Evolutionary conservation across 2,329 filamentous ascomycete species (phyloP), one percentile per base, ranked within the genome.

Genomic region (Epichloe typhina): DNA sequence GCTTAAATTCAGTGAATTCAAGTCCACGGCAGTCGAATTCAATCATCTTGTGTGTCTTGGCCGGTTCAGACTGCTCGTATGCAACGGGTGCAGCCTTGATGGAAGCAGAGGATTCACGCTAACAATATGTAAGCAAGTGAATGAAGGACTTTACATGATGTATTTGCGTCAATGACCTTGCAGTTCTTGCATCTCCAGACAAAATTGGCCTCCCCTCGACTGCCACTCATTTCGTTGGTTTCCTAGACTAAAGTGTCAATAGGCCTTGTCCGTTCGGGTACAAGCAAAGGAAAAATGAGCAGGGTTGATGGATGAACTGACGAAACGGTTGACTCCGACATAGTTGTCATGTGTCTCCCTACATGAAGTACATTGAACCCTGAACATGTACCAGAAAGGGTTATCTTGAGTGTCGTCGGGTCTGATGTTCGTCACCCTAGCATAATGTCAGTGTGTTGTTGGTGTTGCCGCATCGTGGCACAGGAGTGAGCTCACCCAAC

Each of bases 121-220:
- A 56, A 15, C 9, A 23, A 33, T 15, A 5, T 33, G 33, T 26
- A 13, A 49, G 19, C 37, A 15, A 42, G 31, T 17, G 31, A 19
- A 12, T 13, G 8, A 17, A 13, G 17, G 1, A 17, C 31, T 37
- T 13, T 11, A 8, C 15, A 13, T 2, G 5, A 4, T 40, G 3
- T n/a, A 35, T 8, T 8, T n/a, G 5, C 5, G 8, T 4, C 17
- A 5, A 37, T 2, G 21, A 6, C 89, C 80, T 93, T 94, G 82
- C 93, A 98, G 65, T 93, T 91, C 70, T 94, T 95, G 77, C 93
- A 98, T 67, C 83, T 90, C 91, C 93, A 98, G n/a, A 98, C 93
- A 68, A 98, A 98, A 69, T 97, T 97, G 54, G 93, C 93, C 68
- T 97, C 90, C 57, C 93, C 93, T 62, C 88, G 80, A 66, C 90